Conservation (phyloP, 768 basidiomycete genomes). For the Hortiboletus campestris region DNA sequence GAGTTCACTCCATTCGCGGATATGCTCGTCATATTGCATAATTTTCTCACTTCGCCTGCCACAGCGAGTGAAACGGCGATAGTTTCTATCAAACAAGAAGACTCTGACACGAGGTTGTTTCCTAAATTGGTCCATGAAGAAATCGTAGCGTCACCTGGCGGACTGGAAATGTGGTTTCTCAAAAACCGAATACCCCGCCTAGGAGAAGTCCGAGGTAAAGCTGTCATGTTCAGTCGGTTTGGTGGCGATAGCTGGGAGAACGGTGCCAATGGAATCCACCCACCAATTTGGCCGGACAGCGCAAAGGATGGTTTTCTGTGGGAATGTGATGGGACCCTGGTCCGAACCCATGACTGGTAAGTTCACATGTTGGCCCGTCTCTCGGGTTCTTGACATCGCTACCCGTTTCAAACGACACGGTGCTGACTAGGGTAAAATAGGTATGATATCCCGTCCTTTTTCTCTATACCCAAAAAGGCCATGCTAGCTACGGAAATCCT, state of each 20-base stretch:
- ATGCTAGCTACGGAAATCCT: slow-evolving; percentile 54
- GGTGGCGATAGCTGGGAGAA: slow-evolving; percentile 64
- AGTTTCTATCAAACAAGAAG: slow-evolving; percentile 90
- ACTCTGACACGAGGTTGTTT: slow-evolving; percentile 53
- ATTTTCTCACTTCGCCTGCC: slow-evolving; percentile 58
- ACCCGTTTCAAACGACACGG: neutral
- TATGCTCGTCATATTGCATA: slow-evolving; percentile 59
- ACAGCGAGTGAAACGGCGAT: slow-evolving; percentile 73
- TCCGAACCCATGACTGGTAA: slow-evolving; percentile 86
- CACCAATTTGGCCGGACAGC: slow-evolving; percentile 83
- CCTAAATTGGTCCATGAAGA: slow-evolving; percentile 64
- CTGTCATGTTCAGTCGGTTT: slow-evolving; percentile 84
- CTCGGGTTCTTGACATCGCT: neutral
- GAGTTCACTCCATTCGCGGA: slow-evolving; percentile 64
- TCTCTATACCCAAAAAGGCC: slow-evolving; percentile 83
- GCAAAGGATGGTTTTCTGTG: slow-evolving; percentile 71
- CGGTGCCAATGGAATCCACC: slow-evolving; percentile 84
- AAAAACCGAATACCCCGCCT: slow-evolving; percentile 77
- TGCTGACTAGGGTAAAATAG: slow-evolving; percentile 36
- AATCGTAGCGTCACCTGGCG: slow-evolving; percentile 52
- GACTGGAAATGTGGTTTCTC: slow-evolving; percentile 72
- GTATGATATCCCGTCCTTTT: slow-evolving; percentile 79
- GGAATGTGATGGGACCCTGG: slow-evolving; percentile 65
- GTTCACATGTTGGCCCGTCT: slow-evolving; percentile 6
- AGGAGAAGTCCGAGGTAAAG: slow-evolving; percentile 84